Evolutionary conservation across 495 filamentous ascomycete genomes (phyloP).

Genomic region (Aeminium ludgeri): DNA sequence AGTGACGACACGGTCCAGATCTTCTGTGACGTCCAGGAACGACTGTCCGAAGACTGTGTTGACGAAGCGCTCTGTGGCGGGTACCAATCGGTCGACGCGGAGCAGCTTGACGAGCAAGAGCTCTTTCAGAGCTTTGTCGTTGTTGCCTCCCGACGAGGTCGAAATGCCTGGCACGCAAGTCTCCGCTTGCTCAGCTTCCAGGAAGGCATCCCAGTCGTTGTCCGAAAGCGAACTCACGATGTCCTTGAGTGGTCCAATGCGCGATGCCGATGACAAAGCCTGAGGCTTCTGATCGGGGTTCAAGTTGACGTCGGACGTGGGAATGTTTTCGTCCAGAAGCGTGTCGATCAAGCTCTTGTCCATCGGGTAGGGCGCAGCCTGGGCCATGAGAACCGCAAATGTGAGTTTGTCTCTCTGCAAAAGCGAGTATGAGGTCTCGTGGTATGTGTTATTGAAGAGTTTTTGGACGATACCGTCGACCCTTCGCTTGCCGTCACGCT

Average conservation of each 20-base stretch:
- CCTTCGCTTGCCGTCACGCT: constrained; percentile 57
- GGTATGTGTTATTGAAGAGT: constrained; percentile 80
- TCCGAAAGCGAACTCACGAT: constrained; percentile 43
- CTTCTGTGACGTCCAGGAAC: constrained; percentile 62
- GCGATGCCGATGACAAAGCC: constrained; percentile 47
- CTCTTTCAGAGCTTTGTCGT: constrained; percentile 65
- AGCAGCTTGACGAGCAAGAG: constrained; percentile 85
- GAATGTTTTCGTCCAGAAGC: constrained; percentile 62
- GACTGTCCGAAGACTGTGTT: constrained; percentile 75
- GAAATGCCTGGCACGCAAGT: constrained; percentile 48
- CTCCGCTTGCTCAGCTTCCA: constrained; percentile 74
- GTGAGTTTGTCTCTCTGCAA: constrained; percentile 90
- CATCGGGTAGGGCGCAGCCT: constrained; percentile 86
- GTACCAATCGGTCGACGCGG: constrained; percentile 87
- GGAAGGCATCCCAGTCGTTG: constrained; percentile 61
- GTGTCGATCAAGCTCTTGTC: constrained; percentile 73
- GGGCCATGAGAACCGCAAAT: constrained; percentile 87
- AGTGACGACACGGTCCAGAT: constrained; percentile 67
- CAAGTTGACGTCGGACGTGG: constrained; percentile 64
- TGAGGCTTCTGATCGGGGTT: constrained; percentile 32
- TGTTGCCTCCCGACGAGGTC: constrained; percentile 51
- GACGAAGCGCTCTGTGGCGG: constrained; percentile 75
- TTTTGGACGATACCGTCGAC: constrained; percentile 76
- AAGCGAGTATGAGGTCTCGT: constrained; percentile 79
- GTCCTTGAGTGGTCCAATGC: constrained; percentile 57